These are phyloP conservation scores for Sistotremastrum suecicum DNA, from an alignment of 768 basidiomycete genomes.

Conservation along the genomic window DNA sequence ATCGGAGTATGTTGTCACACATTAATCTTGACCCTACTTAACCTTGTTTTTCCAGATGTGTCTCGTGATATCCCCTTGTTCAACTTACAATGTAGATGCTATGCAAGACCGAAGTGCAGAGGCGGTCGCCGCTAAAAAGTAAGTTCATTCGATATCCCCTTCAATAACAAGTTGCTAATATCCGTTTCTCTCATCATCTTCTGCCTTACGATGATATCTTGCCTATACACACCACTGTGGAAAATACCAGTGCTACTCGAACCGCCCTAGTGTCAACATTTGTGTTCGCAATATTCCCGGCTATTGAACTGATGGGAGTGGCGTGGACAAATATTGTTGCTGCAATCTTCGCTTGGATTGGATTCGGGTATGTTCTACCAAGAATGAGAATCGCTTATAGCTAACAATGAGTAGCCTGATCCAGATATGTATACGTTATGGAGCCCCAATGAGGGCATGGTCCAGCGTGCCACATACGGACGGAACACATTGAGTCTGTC, in stretches of 20 bases:
- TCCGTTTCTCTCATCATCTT: too few species aligned
- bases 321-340: conserved; percentile 31
- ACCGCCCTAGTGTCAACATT: too few species aligned
- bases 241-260: too few species aligned
- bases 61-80: conserved; percentile 36
- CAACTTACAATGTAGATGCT: conserved; percentile 47
- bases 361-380: conserved; percentile 41
- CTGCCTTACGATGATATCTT: too few species aligned
- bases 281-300: conserved; percentile 28
- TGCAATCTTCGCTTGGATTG: conserved; percentile 33
- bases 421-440: too few species aligned
- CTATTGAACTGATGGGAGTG: conserved; percentile 40
- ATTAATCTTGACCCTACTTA: background rate
- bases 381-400: too few species aligned
- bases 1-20: conserved; percentile 33
- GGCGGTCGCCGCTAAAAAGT: conserved; percentile 42
- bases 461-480: too few species aligned
- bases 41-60: conserved; percentile 30
- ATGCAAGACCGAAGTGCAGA: conserved; percentile 50
- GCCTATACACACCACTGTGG: too few species aligned
- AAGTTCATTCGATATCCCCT: too few species aligned
- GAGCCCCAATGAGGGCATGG: too few species aligned
- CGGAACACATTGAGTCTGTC: too few species aligned
- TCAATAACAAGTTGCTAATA: conserved; percentile 14
- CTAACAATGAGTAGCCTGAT: too few species aligned